These are phyloP conservation scores for Penicillium pancosmium DNA, from an alignment of 495 filamentous ascomycete species.

Conservation along the genomic window DNA sequence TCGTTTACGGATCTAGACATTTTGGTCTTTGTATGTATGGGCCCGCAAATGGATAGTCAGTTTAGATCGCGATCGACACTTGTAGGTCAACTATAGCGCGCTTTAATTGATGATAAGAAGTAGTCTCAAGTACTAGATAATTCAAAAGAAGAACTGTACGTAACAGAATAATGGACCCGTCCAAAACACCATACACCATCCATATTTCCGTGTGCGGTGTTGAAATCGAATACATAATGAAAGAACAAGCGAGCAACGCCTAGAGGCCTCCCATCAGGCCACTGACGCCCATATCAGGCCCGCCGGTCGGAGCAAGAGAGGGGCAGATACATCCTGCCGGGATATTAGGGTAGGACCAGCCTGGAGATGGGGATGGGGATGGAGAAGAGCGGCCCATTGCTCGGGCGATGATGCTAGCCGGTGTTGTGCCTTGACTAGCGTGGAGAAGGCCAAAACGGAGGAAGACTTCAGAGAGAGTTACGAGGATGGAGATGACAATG, in stretches of 20 bases:
- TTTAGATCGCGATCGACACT: too few species aligned
- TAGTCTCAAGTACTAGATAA: too few species aligned
- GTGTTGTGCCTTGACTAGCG: constrained; percentile 31
- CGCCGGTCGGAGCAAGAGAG: constrained; percentile 17
- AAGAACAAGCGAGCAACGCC: neutral
- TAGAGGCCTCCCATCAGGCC: constrained; percentile 5
- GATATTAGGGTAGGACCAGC: constrained; percentile 16
- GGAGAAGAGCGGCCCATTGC: constrained; percentile 27
- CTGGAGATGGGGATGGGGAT: constrained; percentile 16
- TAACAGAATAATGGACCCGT: neutral
- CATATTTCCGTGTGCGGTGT: neutral
- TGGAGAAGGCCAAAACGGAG: constrained; percentile 81
- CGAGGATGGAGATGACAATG: constrained; percentile 85
- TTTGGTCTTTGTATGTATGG: too few species aligned
- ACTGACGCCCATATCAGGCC: constrained; percentile 15
- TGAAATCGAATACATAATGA: neutral
- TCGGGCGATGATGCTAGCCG: constrained; percentile 24
- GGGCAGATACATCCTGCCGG: constrained; percentile 34
- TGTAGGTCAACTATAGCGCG: too few species aligned
- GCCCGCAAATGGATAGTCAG: too few species aligned
- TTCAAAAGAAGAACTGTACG: neutral
- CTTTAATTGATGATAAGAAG: too few species aligned
- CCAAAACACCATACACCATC: neutral
- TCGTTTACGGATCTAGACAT: too few species aligned
- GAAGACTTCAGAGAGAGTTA: constrained; percentile 87